A percentile compares a stretch with the other conserved stretches of the same genome.
Evolutionary conservation across 2,329 filamentous ascomycete species (phyloP).

Genomic region (Berkeleyomyces rouxiae): DNA sequence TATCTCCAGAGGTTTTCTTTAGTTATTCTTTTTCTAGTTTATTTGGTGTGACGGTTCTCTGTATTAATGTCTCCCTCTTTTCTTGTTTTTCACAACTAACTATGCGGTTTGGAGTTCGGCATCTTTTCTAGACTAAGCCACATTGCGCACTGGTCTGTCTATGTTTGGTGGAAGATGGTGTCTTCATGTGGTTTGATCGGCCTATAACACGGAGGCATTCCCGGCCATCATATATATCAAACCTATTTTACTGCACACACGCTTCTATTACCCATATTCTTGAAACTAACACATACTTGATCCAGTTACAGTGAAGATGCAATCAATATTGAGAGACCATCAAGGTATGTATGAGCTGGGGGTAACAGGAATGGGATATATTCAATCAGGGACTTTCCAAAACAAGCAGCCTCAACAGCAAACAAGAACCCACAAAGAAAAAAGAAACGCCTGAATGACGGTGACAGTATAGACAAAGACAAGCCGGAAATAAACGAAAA

Average conservation of each 20-base stretch:
- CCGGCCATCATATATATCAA: too few species aligned
- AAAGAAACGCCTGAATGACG: constrained; percentile 14
- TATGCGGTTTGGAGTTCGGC: too few species aligned
- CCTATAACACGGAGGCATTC: too few species aligned
- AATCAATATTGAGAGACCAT: not conserved
- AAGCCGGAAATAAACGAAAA: constrained; percentile 5
- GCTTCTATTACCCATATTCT: too few species aligned
- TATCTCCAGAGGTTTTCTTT: not conserved
- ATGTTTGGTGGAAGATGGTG: too few species aligned
- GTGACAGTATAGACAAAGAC: constrained; percentile 13
- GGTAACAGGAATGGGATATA: not conserved
- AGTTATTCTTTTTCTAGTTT: not conserved
- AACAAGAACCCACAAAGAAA: not conserved
- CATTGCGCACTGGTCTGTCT: too few species aligned
- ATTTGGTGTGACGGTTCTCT: not conserved
- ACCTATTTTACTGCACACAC: too few species aligned
- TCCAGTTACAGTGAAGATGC: not conserved
- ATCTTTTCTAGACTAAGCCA: too few species aligned
- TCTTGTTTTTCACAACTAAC: not conserved
- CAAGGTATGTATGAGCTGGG: not conserved
- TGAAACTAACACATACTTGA: not conserved
- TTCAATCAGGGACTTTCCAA: not conserved
- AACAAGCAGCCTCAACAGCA: not conserved
- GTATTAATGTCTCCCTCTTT: not conserved
- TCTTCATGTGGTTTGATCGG: too few species aligned